Evolutionary conservation across 202 grass and related monocot genomes (phyloP), one percentile per base, ranked within the genome.

Genomic region (Dendrocalamus latiflorus): DNA sequence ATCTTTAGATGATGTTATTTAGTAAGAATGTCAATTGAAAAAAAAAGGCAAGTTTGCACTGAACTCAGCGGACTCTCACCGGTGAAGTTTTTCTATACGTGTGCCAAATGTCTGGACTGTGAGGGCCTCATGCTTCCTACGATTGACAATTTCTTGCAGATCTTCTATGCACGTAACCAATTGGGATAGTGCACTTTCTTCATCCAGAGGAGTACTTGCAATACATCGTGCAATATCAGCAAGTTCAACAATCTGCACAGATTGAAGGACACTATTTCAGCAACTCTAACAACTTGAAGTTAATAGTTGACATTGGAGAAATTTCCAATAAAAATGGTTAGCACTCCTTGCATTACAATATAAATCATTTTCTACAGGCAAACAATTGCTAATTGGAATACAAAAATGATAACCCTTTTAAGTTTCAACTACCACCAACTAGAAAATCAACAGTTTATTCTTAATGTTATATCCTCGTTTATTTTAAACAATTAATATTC

Each of bases 181-280:
- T 79, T 86, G 92, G 54, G 90, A 87, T 62, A 95, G 82, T 26
- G 89, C 92, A 72, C 83, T 91, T 85, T 99, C 97, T 96, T 96
- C 97, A 94, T 99, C 93, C 8, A 94, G 79, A 75, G 88, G 77
- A 74, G 91, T 89, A 92, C 82, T 94, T 43, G 97, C 93, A 65
- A 99, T 99, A 73, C 93, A 96, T 68, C 97, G 87, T 83, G 93
- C 93, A 88, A 99, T 94, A 92, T 99, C 97, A 89, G 97, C 93
- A 87, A 99, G 93, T 89, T 99, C 93, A 77, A 74, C 81, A 72
- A 99, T 96, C 97, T 99, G 81, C 86, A 86, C 43, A 79, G 15
- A 81, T 94, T 85, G 41, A 72, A 65, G 17, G 45, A 79, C 51
- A 72, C 64, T 83, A 64, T 76, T 41, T 59, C 69, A 72, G 15